These are phyloP conservation scores for Fonsecaea nubica DNA, from an alignment of 2,329 filamentous ascomycete genomes.

Conservation along the genomic window DNA sequence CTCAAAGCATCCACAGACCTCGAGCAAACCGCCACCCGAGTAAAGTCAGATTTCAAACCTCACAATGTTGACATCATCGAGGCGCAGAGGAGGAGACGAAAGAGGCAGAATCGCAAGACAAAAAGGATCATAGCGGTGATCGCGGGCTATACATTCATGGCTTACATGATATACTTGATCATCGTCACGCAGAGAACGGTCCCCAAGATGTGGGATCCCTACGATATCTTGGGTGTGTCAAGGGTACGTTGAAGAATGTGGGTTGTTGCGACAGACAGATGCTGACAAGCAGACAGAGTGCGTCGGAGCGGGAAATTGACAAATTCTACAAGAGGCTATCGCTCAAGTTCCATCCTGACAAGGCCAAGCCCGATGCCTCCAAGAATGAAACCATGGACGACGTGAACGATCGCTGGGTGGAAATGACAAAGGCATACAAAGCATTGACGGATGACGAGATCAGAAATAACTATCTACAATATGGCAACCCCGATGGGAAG, in stretches of 20 bases:
- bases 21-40: constrained; percentile 79
- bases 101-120: constrained; percentile 84
- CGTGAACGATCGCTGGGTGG: constrained; percentile 88
- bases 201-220: constrained; percentile 92
- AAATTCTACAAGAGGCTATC: constrained; percentile 87
- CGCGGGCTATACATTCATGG: constrained; percentile 81
- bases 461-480: constrained; percentile 95
- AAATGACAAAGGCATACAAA: constrained; percentile 97
- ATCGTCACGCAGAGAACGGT: constrained; percentile 73
- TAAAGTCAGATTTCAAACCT: constrained; percentile 80
- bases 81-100: constrained; percentile 80
- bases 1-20: constrained; percentile 72
- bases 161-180: constrained; percentile 91
- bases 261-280: constrained; percentile 3
- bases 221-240: constrained; percentile 87
- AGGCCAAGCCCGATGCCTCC: constrained; percentile 77
- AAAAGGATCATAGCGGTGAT: constrained; percentile 81
- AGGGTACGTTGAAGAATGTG: constrained; percentile 62
- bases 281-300: constrained; percentile 60
- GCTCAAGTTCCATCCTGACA: constrained; percentile 89
- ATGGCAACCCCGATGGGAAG: constrained; percentile 95
- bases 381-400: constrained; percentile 89
- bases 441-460: constrained; percentile 96
- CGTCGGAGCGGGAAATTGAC: constrained; percentile 89
- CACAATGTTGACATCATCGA: constrained; percentile 84